phyloP scores from a whole-genome alignment of 1,284 basidiomycete genomes.

The Xerocomus cyaneibrunnescens region DNA sequence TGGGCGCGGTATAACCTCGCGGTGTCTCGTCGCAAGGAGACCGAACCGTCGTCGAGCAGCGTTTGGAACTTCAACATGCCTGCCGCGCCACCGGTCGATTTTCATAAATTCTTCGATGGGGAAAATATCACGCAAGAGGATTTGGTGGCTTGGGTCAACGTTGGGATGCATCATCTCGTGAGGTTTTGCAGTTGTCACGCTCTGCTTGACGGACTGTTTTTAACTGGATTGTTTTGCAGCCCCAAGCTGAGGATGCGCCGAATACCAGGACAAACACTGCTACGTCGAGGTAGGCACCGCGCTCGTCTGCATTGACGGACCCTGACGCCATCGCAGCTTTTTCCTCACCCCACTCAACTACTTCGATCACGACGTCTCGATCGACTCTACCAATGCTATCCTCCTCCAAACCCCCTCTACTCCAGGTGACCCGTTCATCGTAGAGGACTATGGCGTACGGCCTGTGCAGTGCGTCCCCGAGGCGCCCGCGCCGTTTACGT shows the following conservation, averaged over 20 bases:
- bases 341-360: slow-evolving; percentile 63
- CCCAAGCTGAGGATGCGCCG: slow-evolving; percentile 59
- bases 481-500: slow-evolving; percentile 44
- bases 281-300: slow-evolving; percentile 45
- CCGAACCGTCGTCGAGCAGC: slow-evolving; percentile 53
- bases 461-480: slow-evolving; percentile 48
- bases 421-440: slow-evolving; percentile 42
- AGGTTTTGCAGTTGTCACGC: slow-evolving; percentile 7
- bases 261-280: slow-evolving; percentile 63
- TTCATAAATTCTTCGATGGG: slow-evolving; percentile 62
- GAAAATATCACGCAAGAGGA: slow-evolving; percentile 61
- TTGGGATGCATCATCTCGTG: slow-evolving; percentile 62
- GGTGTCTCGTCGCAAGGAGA: slow-evolving; percentile 57
- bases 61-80: slow-evolving; percentile 67
- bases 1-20: slow-evolving; percentile 66
- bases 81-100: slow-evolving; percentile 57
- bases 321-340: slow-evolving; percentile 40
- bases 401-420: slow-evolving; percentile 44
- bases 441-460: slow-evolving; percentile 54
- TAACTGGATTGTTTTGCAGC: slow-evolving; percentile 29
- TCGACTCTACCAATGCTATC: slow-evolving; percentile 57
- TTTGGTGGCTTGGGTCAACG: slow-evolving; percentile 63
- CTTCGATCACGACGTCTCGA: slow-evolving; percentile 60
- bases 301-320: no score
- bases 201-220: neutral